A percentile compares a stretch with the other conserved stretches of the same genome.
Evolutionary conservation across 768 basidiomycete genomes (phyloP).

Genomic region (Cystobasidium onofrii): DNA sequence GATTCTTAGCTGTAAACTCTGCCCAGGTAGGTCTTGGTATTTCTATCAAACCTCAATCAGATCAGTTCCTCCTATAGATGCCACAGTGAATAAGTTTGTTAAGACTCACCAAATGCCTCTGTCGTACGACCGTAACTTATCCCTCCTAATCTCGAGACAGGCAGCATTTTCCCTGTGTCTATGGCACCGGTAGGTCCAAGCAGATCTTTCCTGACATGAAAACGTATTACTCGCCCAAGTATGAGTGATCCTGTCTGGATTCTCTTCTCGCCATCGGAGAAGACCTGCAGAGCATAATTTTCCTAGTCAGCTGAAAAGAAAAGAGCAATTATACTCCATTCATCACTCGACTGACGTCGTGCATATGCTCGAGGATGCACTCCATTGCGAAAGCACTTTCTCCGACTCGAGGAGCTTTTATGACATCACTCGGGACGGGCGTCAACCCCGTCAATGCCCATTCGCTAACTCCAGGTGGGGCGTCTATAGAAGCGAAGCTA

Average conservation of each 20-base stretch:
- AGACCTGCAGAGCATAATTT: neutral
- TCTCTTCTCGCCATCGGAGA: neutral
- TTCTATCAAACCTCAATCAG: neutral
- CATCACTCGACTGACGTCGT: conserved; percentile 7
- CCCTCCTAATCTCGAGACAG: conserved; percentile 53
- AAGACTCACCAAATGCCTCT: conserved; percentile 47
- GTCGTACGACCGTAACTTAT: conserved; percentile 52
- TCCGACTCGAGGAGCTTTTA: conserved; percentile 46
- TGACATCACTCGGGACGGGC: conserved; percentile 37
- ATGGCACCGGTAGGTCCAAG: conserved; percentile 8
- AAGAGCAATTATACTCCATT: no score
- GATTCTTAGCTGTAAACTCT: neutral
- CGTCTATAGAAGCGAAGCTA: conserved; percentile 44
- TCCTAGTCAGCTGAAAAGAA: no score
- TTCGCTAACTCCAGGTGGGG: conserved; percentile 45
- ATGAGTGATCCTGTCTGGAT: neutral
- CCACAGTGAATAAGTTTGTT: no score
- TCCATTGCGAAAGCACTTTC: conserved; percentile 48
- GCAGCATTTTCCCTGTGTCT: conserved; percentile 35
- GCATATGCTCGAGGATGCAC: conserved; percentile 35
- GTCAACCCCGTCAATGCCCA: conserved; percentile 43
- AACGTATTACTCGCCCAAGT: conserved; percentile 45
- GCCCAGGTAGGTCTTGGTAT: neutral
- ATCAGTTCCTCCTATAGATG: no score
- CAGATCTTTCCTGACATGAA: conserved; percentile 43